Evolutionary conservation across 768 basidiomycete genomes (phyloP), one percentile per base, ranked within the genome.

Genomic region (Lactarius quietus): DNA sequence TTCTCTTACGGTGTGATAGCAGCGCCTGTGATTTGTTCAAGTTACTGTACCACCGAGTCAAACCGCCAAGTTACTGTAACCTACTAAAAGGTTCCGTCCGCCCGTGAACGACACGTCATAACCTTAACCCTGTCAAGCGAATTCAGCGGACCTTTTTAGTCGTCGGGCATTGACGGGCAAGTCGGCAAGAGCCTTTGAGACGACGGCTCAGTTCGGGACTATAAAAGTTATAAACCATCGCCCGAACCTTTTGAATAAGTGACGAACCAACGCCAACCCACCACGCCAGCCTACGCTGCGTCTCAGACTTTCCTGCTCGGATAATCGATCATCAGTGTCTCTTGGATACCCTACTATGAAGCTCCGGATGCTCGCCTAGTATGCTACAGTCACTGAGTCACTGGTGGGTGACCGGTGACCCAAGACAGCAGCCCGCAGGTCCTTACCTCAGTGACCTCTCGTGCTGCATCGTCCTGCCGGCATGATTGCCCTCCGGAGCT

Each of bases 71-170:
- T n/a, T n/a, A n/a, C n/a, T n/a, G n/a, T n/a, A n/a, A n/a, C n/a
- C n/a, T n/a, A n/a, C n/a, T n/a, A n/a, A n/a, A n/a, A n/a, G n/a
- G n/a, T n/a, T n/a, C n/a, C n/a, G n/a, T n/a, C n/a, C n/a, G n/a
- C n/a, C n/a, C n/a, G n/a, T n/a, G n/a, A n/a, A n/a, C n/a, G 10
- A 36, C 15, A 26, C 61, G 61, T 62, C 52, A 54, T 54, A 41
- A 61, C 60, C 60, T 39, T 53, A 61, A 61, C 60, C 52, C 60
- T 54, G 51, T 29, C 52, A n/a, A n/a, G n/a, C n/a, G n/a, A n/a
- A n/a, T n/a, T 0, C 23, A 23, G 23, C 45, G 45, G 23, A 48
- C 45, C 15, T 12, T 26, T 29, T 29, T 8, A 17, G 15, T 53
- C 17, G 52, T 54, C 20, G 52, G 52, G 7, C 4, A 31, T n/a